These are phyloP conservation scores for Boehmeria nivea DNA, from an alignment of 306 rosid genomes.

Conservation along the genomic window DNA sequence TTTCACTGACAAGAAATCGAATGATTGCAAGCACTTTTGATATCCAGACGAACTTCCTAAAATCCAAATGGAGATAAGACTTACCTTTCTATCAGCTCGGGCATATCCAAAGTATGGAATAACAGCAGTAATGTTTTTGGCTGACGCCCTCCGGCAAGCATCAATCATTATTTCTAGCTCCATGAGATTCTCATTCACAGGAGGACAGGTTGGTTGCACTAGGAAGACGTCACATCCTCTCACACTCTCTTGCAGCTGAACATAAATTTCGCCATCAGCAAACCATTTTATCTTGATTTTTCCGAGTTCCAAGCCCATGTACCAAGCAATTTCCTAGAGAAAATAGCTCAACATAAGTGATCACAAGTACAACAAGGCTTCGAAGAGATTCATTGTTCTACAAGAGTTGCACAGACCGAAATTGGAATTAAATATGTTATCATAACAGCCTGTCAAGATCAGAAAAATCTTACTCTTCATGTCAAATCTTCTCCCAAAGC, in stretches of 20 bases:
- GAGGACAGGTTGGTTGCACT: constrained; percentile 87
- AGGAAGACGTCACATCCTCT: constrained; percentile 88
- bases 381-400: not conserved
- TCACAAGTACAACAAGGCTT: not conserved
- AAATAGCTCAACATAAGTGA: constrained; percentile 10
- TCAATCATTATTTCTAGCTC: constrained; percentile 86
- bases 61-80: not conserved
- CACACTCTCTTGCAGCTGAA: constrained; percentile 95
- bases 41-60: no score
- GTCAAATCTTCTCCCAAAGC: no score
- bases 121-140: constrained; percentile 83
- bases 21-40: no score
- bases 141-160: constrained; percentile 96
- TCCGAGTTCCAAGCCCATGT: constrained; percentile 89
- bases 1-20: not conserved
- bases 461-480: no score
- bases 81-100: constrained; percentile 95
- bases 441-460: no score
- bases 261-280: constrained; percentile 94
- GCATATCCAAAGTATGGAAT: constrained; percentile 98
- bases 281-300: constrained; percentile 74
- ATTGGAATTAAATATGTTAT: no score
- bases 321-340: constrained; percentile 75
- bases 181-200: constrained; percentile 95
- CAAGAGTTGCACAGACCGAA: no score